Evolutionary conservation across 2,329 filamentous ascomycete genomes (phyloP).

Genomic region (Penicillium palitans): DNA sequence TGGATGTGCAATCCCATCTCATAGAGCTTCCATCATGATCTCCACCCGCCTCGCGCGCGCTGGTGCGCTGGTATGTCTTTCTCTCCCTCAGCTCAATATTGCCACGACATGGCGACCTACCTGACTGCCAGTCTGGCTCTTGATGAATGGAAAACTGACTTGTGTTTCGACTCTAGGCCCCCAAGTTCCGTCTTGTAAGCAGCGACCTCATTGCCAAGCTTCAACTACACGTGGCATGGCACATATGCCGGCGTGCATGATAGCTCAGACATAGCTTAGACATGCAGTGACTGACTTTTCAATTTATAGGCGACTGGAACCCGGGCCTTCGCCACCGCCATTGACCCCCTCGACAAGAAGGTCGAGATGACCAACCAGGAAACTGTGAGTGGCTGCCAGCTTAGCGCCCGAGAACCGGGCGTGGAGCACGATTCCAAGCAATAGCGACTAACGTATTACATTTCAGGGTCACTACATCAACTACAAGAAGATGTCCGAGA

Average conservation of each 20-base stretch:
- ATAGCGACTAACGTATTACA: constrained; percentile 29
- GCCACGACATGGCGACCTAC: neutral
- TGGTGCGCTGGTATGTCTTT: constrained; percentile 48
- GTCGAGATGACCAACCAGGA: constrained; percentile 98
- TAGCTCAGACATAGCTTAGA: neutral
- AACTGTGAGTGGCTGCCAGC: constrained; percentile 52
- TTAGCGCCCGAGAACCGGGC: constrained; percentile 11
- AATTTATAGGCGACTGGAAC: constrained; percentile 62
- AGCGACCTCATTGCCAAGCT: constrained; percentile 7
- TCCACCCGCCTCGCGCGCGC: constrained; percentile 49
- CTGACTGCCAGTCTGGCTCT: neutral
- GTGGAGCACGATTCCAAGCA: constrained; percentile 3
- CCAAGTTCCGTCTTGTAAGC: constrained; percentile 50
- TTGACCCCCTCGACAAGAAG: constrained; percentile 88
- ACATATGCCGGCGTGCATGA: constrained; percentile 2
- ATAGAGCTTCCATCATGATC: constrained; percentile 49
- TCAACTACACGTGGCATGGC: neutral
- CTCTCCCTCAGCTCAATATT: constrained; percentile 4
- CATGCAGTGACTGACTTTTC: constrained; percentile 28
- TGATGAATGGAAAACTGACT: constrained; percentile 27
- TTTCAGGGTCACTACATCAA: constrained; percentile 85
- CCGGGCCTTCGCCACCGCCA: constrained; percentile 75
- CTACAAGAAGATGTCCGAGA: constrained; percentile 99
- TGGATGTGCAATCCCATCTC: constrained; percentile 43
- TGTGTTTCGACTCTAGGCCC: constrained; percentile 34